Evolutionary conservation across 2,329 filamentous ascomycete genomes (phyloP).

Genomic region (Hypoxylon sp.): DNA sequence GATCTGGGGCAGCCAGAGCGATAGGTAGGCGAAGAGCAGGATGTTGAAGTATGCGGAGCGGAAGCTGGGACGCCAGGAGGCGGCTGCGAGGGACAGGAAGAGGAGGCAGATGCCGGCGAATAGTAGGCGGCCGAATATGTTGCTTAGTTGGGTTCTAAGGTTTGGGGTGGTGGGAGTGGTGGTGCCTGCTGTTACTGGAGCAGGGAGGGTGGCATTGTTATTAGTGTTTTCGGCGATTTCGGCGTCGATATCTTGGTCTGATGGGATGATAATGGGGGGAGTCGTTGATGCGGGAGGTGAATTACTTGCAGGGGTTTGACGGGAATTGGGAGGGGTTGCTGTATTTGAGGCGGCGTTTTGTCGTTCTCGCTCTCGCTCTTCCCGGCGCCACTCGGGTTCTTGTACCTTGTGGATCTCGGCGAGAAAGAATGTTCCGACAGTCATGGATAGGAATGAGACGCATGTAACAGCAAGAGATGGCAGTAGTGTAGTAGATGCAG

Average conservation of each 20-base stretch:
- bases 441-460: conserved; percentile 69
- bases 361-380: conserved; percentile 56
- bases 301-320: conserved; percentile 45
- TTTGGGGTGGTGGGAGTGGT: conserved; percentile 51
- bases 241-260: conserved; percentile 74
- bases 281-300: conserved; percentile 50
- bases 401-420: conserved; percentile 73
- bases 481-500: conserved; percentile 69
- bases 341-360: conserved; percentile 49
- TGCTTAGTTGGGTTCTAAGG: conserved; percentile 63
- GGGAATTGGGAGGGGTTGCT: conserved; percentile 43
- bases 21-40: conserved; percentile 82
- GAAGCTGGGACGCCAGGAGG: conserved; percentile 70
- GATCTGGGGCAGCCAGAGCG: conserved; percentile 94
- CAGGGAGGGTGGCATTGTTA: conserved; percentile 51
- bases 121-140: conserved; percentile 70
- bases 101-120: conserved; percentile 69
- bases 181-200: conserved; percentile 51
- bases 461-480: conserved; percentile 70
- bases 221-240: conserved; percentile 65
- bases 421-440: conserved; percentile 70
- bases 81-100: conserved; percentile 72
- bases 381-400: conserved; percentile 68
- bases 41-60: conserved; percentile 72
- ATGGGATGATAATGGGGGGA: conserved; percentile 71